Base-by-base conservation (phyloP, 345 rosid genomes). In the Gossypium bickii region DNA sequence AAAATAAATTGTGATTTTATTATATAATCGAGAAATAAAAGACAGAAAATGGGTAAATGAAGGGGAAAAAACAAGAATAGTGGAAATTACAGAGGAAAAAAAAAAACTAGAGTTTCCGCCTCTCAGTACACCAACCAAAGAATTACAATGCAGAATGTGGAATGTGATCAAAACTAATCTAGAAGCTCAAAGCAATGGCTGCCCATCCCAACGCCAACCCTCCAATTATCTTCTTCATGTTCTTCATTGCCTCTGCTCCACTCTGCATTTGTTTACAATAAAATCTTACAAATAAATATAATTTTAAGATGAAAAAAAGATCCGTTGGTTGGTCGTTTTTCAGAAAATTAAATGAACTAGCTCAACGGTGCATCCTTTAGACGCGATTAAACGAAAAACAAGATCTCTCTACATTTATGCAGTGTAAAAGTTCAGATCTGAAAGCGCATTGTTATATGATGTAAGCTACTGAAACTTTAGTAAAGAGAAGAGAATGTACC, bases 141-240 rank as follows among this genome's bases (percentile, higher is more conserved):
- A 15, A 51, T 51, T 51, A 51, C 55, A 51, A 51, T 2, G 57
- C 57, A 17, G 7, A 51, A 4, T 51, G n/a, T 12, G 5, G 55
- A 3, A 15, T 51, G 55, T 2, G 55, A 6, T 51, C n/a, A 51
- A 51, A 51, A 13, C 55, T 2, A 51, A 17, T 48, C 43, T 51
- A 48, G 67, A 76, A 56, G 72, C 70, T 56, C 69, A 73, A 48
- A n/a, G 78, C 82, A 4, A 73, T 66, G 48, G 41, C 74, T 5
- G 76, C 73, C 69, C 75, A 76, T 82, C 82, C 84, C 70, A 78
- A 25, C 34, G 82, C 70, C 78, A 76, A 48, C 41, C 77, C 79
- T 53, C 65, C 74, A 41, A 55, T 75, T 47, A 65, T 41, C 69
- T 65, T 64, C 80, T 67, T 72, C 78, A 60, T 25, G 70, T 38